Evolutionary conservation across 345 rosid genomes (phyloP), one percentile per base, ranked within the genome.

Genomic region (Carallia pectinifolia): DNA sequence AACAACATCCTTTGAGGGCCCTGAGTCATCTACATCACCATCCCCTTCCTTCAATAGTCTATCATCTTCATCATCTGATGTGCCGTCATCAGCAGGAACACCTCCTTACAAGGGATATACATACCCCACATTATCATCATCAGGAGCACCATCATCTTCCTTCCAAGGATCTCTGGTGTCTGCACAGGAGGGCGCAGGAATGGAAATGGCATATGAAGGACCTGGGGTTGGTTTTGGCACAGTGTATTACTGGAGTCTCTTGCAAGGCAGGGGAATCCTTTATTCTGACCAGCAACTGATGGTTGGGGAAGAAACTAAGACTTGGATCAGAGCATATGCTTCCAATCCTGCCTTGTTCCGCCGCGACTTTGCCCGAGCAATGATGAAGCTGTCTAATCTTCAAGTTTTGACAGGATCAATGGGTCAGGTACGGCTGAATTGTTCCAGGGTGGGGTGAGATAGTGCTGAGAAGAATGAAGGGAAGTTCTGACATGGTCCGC

Each of bases 301-400:
- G 77, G 74, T 78, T 5, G 83, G 78, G 1, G 90, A 81, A 72
- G 92, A 85, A 70, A 88, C 90, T 0, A 74, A 78, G 70, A 68
- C 65, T 54, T 92, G 96, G 94, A 88, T 88, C 62, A 81, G 82
- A 76, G 90, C 87, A 30, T 87, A 83, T 58, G 90, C 96, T 67
- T 84, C 87, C 7, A 88, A 85, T 76, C 61, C 78, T 5, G 63
- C 68, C 67, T 62, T 89, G 81, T 88, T 88, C 71, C 76, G 75
- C 18, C 58, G 76, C 29, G 88, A 89, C 75, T 91, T 86, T 64
- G 84, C 85, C 54, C 36, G 60, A 71, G 74, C 89, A n/a, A 89
- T 88, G 93, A 81, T 86, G 90, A 91, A 85, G 82, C 88, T 88
- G 56, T 88, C 96, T 3, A 81, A 74, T 62, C 85, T 79, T 37